phyloP scores from a whole-genome alignment of 2,329 filamentous ascomycete species.

The Tolypocladium sp. region DNA sequence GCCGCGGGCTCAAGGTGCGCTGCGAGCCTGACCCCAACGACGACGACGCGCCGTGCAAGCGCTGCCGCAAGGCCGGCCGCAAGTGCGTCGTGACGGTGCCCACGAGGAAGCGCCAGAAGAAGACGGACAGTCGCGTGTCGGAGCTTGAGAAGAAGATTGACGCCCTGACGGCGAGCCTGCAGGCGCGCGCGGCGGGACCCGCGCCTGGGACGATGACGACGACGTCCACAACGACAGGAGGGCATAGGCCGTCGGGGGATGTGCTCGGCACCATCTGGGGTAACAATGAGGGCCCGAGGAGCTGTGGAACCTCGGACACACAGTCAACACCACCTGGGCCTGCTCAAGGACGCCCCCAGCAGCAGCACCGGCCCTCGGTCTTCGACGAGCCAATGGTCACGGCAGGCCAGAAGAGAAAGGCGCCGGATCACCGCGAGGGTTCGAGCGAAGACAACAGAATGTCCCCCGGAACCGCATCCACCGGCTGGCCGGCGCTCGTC shows the following conservation, averaged over 20 bases:
- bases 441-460: background rate
- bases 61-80: constrained; percentile 74
- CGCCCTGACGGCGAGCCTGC: constrained; percentile 70
- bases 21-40: constrained; percentile 67
- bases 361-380: background rate
- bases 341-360: background rate
- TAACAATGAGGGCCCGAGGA: background rate
- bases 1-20: constrained; percentile 69
- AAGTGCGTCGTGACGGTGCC: constrained; percentile 69
- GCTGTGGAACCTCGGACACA: background rate
- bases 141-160: constrained; percentile 92
- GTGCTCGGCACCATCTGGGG: background rate
- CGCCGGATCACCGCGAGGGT: constrained; percentile 11
- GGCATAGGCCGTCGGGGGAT: background rate
- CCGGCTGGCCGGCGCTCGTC: background rate
- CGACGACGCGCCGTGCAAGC: constrained; percentile 55
- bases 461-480: background rate
- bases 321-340: background rate
- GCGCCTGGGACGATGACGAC: background rate
- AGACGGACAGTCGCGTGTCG: constrained; percentile 80
- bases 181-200: constrained; percentile 34
- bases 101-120: constrained; percentile 75
- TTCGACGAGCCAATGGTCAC: background rate
- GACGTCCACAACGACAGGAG: background rate
- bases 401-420: constrained; percentile 21